Base-by-base conservation (phyloP, 2,329 filamentous ascomycete species). In the Penicillium sp. region DNA sequence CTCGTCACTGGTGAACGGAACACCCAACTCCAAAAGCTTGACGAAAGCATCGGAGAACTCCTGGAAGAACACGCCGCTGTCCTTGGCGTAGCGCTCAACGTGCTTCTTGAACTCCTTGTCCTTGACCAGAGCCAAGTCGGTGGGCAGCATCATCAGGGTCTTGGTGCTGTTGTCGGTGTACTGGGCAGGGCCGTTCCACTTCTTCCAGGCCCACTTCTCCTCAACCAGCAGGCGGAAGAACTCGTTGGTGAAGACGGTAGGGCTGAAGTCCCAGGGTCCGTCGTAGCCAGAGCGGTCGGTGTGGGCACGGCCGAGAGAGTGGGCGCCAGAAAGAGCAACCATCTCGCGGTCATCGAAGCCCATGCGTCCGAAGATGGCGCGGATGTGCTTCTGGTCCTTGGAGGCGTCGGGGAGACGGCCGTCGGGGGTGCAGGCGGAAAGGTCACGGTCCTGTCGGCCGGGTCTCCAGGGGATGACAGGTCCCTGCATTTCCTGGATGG, bases 301-400 rank as follows among this genome's bases (percentile, higher is more conserved):
- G 81, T 97, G 94, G 80, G 89, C 95, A 64, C 92, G 90, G 61
- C 92, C 92, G 38, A 96, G 83, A 53, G 90, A 89, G 78, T 96
- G 91, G 49, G 89, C 91, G 64, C 91, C 91, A 23, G 82, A 81
- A 53, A 97, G 83, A 28, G 93, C 94, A 47, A 97, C 93, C 71
- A 97, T 97, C 77, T 97, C 92, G 69, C 89, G 89, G 78, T 99
- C 93, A 75, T 94, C 88, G 83, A 97, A 97, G 64, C 93, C 93
- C 93, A 97, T 97, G 72, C 93, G 91, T 75, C 86, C 84, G 77
- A 97, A 99, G 80, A 97, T 93, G 77, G 84, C 84, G 68, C 94
- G 88, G 66, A 97, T 83, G 78, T 97, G 93, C 70, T 86, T 83
- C 60, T 86, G 80, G 60, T 83, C 88, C 82, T 97, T 84, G 66